phyloP scores from a whole-genome alignment of 140 eudicot genomes.

The Anethum foeniculum region DNA sequence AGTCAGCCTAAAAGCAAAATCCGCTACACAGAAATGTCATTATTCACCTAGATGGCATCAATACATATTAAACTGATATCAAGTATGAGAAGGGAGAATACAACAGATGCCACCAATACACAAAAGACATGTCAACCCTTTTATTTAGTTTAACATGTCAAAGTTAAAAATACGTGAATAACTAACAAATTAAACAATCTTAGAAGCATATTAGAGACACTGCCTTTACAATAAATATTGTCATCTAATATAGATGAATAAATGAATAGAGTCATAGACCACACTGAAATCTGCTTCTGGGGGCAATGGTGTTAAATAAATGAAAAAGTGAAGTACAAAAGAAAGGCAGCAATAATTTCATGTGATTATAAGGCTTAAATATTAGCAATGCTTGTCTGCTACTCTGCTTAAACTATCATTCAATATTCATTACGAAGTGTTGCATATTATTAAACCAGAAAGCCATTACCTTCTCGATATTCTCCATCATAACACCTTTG shows the following conservation, averaged over 20 bases:
- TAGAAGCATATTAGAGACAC: not conserved
- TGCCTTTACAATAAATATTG: not conserved
- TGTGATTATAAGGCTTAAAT: not conserved
- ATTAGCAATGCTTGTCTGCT: not conserved
- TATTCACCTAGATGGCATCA: not conserved
- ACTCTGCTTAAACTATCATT: not conserved
- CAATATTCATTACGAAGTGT: not conserved
- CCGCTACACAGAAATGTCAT: not conserved
- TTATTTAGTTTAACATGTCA: not conserved
- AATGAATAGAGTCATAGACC: not conserved
- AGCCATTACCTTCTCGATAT: conserved; percentile 33
- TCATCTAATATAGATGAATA: not conserved
- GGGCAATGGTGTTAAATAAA: not conserved
- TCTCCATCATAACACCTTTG: conserved; percentile 50
- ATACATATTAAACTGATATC: not conserved
- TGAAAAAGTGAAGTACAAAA: not conserved
- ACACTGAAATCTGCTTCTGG: not conserved
- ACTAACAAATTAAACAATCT: not conserved
- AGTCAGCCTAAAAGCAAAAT: not conserved
- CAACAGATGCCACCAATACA: not conserved
- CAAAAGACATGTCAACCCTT: not conserved
- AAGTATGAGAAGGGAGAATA: not conserved
- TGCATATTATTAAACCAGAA: not conserved
- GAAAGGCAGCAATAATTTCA: not conserved
- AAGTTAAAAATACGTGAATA: not conserved